Conservation (phyloP, 73 alveolate genomes). For the Stentor coeruleus region DNA sequence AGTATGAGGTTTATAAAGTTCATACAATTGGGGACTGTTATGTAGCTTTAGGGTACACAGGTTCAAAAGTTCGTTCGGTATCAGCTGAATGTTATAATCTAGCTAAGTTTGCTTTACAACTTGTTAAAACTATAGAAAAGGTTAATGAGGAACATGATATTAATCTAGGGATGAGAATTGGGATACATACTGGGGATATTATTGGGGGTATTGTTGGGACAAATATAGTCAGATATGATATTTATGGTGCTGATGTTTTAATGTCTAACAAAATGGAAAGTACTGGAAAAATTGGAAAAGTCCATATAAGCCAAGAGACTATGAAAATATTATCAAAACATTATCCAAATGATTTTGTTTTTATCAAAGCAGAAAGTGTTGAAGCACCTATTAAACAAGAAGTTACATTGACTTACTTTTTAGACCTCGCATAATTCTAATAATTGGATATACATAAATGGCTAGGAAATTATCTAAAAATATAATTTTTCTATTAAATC, state of each 20-base stretch:
- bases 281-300: background rate
- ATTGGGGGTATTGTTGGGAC: background rate
- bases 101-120: slow-evolving; percentile 1
- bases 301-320: background rate
- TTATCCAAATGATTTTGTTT: background rate
- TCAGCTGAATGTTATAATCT: background rate
- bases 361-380: background rate
- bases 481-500: too few relatives aligned
- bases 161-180: background rate
- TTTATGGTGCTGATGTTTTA: background rate
- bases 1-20: background rate
- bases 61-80: background rate
- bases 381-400: background rate
- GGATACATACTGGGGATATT: background rate
- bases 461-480: too few relatives aligned
- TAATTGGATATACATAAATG: too few relatives aligned
- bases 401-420: background rate
- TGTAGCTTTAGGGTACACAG: background rate
- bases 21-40: background rate
- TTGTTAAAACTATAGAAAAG: background rate
- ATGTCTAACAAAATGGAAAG: background rate
- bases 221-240: background rate
- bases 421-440: too few relatives aligned
- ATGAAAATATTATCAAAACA: background rate
- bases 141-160: background rate